A percentile compares a stretch with the other conserved stretches of the same genome.
These are phyloP conservation scores for Solanum appendiculatum DNA, from an alignment of 257 asterid genomes.

Conservation along the genomic window DNA sequence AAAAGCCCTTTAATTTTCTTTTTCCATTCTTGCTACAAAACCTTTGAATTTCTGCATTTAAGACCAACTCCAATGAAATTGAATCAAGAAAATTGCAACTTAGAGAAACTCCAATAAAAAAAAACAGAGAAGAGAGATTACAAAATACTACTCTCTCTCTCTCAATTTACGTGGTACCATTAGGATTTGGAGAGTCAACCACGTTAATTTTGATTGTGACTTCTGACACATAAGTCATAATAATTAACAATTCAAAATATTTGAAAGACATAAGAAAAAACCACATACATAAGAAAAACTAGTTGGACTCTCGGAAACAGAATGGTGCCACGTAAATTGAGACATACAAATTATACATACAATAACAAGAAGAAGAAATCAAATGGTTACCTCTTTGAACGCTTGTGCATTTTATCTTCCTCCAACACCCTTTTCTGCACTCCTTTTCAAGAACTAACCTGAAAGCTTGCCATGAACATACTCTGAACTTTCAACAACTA, in stretches of 20 bases:
- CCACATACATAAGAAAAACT: not conserved
- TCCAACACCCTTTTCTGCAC: conserved; percentile 27
- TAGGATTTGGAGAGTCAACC: not conserved
- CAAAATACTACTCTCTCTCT: not conserved
- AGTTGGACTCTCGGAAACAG: not conserved
- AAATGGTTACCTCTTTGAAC: conserved; percentile 52
- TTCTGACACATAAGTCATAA: not conserved
- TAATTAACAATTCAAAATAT: too few relatives aligned
- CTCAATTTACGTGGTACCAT: not conserved
- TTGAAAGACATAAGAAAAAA: not conserved
- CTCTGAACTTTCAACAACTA: not conserved
- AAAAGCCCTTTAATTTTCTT: not conserved
- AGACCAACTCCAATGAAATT: not conserved
- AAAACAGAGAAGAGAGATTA: not conserved
- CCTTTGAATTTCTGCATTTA: conserved; percentile 5
- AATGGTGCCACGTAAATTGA: not conserved
- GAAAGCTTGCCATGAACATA: not conserved
- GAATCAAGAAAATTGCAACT: not conserved
- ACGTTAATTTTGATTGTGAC: not conserved
- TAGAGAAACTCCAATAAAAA: not conserved
- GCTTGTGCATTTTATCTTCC: conserved; percentile 36
- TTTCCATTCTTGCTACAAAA: conserved; percentile 4
- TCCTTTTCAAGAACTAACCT: not conserved
- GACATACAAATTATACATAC: not conserved
- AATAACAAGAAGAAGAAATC: not conserved